Percentiles rank a stretch among this genome's conserved stretches.
These are phyloP conservation scores for Phytopythium mirpurense DNA, from an alignment of 352 stramenopile species.

Conservation along the genomic window DNA sequence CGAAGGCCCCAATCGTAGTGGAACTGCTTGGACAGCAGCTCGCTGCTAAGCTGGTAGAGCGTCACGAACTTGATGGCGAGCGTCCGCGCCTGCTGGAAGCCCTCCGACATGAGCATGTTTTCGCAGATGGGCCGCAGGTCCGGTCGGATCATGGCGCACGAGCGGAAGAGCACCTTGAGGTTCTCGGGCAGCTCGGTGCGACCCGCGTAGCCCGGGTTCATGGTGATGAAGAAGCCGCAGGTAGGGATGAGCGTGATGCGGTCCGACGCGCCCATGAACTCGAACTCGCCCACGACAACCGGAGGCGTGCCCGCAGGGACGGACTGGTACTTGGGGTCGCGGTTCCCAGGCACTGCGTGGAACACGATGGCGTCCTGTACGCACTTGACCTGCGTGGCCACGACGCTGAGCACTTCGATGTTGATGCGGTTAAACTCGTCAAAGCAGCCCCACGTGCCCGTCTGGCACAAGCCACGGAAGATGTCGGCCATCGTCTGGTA, in stretches of 20 bases:
- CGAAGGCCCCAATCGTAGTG: slow-evolving; percentile 91
- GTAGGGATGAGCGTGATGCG: slow-evolving; percentile 84
- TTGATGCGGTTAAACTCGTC: slow-evolving; percentile 89
- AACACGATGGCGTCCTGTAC: slow-evolving; percentile 84
- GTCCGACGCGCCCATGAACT: slow-evolving; percentile 85
- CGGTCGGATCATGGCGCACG: slow-evolving; percentile 93
- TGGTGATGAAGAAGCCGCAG: slow-evolving; percentile 94
- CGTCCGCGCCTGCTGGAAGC: slow-evolving; percentile 82
- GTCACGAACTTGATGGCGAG: slow-evolving; percentile 93
- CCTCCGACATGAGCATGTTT: slow-evolving; percentile 90
- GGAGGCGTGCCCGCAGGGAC: slow-evolving; percentile 92
- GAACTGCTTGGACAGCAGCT: slow-evolving; percentile 88
- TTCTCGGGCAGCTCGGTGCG: slow-evolving; percentile 87
- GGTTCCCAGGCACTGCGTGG: slow-evolving; percentile 90
- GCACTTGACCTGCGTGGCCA: slow-evolving; percentile 83
- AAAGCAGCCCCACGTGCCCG: slow-evolving; percentile 85
- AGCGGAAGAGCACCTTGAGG: slow-evolving; percentile 90
- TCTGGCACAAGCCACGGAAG: slow-evolving; percentile 81
- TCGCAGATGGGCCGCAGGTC: slow-evolving; percentile 90
- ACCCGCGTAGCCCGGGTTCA: slow-evolving; percentile 93
- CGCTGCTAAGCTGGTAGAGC: slow-evolving; percentile 80
- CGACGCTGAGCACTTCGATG: slow-evolving; percentile 84
- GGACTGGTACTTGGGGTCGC: slow-evolving; percentile 93
- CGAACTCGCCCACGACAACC: slow-evolving; percentile 80
- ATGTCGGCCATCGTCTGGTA: slow-evolving; percentile 89